Evolutionary conservation across 164 flowering plant species (phyloP), one percentile per base, ranked within the genome.

Genomic region (Saururus chinensis): DNA sequence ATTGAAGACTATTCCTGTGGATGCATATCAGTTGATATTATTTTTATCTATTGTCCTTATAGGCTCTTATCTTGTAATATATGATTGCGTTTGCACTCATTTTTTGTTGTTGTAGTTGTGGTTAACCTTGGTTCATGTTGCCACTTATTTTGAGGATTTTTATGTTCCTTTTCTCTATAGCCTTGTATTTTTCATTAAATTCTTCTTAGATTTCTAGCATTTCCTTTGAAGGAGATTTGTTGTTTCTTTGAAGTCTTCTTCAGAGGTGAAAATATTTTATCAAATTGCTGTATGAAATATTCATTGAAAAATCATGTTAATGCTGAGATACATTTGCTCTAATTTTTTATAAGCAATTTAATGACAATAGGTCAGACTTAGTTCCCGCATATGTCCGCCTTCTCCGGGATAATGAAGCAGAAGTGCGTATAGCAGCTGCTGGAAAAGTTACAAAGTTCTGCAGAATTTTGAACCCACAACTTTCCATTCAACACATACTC

Each of bases 361-460:
- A 16, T 25, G 30, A 0, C 41, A 26, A 57, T 55, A 93, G 99
- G 82, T 65, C 90, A 62, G 99, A 93, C 62, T 67, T 93, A 79
- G 95, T 93, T 69, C 97, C 97, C 70, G 96, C 99, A 55, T 93
- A 93, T 77, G 99, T 93, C 10, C 85, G 97, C 25, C 73, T 93
- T 51, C 95, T 93, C 71, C 96, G 96, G 60, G 99, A 93, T 75
- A 93, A 90, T 73, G 99, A 93, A 73, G 99, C 99, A 70, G 97
- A 93, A 85, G 99, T 93, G 45, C 85, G 97, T 45, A 93, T 93
- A 53, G 99, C 99, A 51, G 99, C 99, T 72, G 97, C 99, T 40
- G 99, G 99, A 26, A 90, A 93, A 81, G 99, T 93, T 0, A 93
- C 96, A 0, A 93, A 90, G 67, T 90, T 93, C 60, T 90, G 97